Evolutionary conservation across 768 basidiomycete species (phyloP).

Genomic region (Trametes sanguinea): DNA sequence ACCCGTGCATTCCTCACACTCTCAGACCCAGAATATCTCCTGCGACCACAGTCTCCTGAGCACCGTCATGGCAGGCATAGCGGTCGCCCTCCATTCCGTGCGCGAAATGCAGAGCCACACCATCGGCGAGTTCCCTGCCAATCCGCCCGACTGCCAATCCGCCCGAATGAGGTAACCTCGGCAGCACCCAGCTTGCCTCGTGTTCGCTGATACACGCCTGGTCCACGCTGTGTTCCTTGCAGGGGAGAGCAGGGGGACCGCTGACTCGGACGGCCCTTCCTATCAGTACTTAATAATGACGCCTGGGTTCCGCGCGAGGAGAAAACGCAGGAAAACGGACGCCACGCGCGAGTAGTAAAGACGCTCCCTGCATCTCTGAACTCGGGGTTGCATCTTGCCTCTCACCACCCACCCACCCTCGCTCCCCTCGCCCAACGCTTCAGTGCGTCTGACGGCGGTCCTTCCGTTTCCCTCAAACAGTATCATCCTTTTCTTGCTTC

Average conservation of each 20-base stretch:
- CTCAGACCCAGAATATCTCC: conserved; percentile 12
- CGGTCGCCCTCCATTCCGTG: conserved; percentile 7
- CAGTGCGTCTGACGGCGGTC: conserved; percentile 17
- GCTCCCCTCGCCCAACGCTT: conserved; percentile 21
- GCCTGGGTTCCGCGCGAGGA: conserved; percentile 17
- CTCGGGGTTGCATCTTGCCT: conserved; percentile 24
- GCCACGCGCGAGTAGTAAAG: conserved; percentile 25
- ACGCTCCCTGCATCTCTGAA: conserved; percentile 13
- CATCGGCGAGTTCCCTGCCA: conserved; percentile 4
- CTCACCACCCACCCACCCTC: conserved; percentile 21
- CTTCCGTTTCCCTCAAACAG: conserved; percentile 3
- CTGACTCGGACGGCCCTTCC: conserved; percentile 18
- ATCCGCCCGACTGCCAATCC: conserved; percentile 13
- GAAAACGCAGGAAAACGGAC: conserved; percentile 12
- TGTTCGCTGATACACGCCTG: conserved; percentile 32
- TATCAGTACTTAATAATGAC: conserved; percentile 25
- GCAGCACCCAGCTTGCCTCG: conserved; percentile 18
- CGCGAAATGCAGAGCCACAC: background rate
- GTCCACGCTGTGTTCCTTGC: conserved; percentile 20
- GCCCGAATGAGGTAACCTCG: conserved; percentile 18
- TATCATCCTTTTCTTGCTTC: background rate
- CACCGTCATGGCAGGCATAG: background rate
- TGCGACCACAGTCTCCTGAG: conserved; percentile 2
- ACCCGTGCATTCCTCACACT: conserved; percentile 7
- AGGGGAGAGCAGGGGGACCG: background rate